Percentiles rank a stretch among this genome's conserved stretches.
Evolutionary conservation across 257 asterid species (phyloP).

Genomic region (Solanum pinnatisectum): DNA sequence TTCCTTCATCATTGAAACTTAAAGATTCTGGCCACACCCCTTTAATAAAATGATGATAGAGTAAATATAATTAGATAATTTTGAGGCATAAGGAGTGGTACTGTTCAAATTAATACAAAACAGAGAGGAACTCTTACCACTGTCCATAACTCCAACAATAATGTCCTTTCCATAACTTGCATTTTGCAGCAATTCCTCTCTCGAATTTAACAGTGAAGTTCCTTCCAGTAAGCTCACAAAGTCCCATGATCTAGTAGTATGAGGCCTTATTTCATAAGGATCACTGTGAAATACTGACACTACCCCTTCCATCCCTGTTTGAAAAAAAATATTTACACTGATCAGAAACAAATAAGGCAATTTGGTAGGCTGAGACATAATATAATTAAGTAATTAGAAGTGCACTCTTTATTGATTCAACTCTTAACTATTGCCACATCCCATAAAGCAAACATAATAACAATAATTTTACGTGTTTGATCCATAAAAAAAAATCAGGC

Average conservation of each 20-base stretch:
- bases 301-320: constrained; percentile 37
- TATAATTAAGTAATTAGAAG: background rate
- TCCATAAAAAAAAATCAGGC: background rate
- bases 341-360: background rate
- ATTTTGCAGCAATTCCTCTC: constrained; percentile 10
- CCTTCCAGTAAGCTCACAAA: constrained; percentile 28
- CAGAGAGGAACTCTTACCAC: constrained; percentile 6
- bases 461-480: background rate
- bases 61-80: no score
- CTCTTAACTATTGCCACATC: background rate
- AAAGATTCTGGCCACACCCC: constrained; percentile 47
- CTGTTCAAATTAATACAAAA: background rate
- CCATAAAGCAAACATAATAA: background rate
- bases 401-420: background rate
- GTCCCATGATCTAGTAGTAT: constrained; percentile 53
- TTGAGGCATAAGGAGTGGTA: background rate
- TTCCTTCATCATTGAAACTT: constrained; percentile 37
- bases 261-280: constrained; percentile 17
- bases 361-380: background rate
- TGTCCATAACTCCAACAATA: constrained; percentile 24
- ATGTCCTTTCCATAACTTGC: constrained; percentile 26
- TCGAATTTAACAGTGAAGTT: background rate
- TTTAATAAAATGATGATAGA: background rate
- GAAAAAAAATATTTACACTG: no score
- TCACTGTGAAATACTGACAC: constrained; percentile 34